Evolutionary conservation across 1,139 yeast species (phyloP).

Genomic region (Schwanniomyces etchellsii): DNA sequence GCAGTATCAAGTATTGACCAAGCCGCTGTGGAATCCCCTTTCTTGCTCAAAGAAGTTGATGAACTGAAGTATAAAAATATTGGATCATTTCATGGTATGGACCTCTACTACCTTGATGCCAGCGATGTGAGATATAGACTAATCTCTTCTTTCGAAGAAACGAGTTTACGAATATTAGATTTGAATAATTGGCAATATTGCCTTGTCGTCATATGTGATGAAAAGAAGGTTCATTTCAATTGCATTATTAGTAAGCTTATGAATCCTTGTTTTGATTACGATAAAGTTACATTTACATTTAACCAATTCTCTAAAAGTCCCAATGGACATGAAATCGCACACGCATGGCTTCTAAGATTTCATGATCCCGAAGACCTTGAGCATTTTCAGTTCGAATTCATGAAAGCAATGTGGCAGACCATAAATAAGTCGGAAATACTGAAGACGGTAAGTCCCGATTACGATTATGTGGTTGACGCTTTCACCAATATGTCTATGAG

Average conservation of each 20-base stretch:
- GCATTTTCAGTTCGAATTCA: slow-evolving; percentile 47
- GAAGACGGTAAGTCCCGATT: slow-evolving; percentile 18
- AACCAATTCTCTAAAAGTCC: slow-evolving; percentile 32
- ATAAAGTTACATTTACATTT: slow-evolving; percentile 58
- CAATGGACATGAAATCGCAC: slow-evolving; percentile 22
- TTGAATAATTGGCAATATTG: slow-evolving; percentile 49
- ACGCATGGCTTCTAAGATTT: slow-evolving; percentile 65
- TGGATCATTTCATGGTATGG: neutral
- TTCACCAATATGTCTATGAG: slow-evolving; percentile 23
- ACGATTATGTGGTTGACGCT: slow-evolving; percentile 22
- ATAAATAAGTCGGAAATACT: slow-evolving; percentile 48
- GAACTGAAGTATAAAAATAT: too few species aligned
- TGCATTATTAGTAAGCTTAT: slow-evolving; percentile 42
- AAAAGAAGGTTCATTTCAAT: slow-evolving; percentile 27
- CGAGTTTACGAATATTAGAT: slow-evolving; percentile 32
- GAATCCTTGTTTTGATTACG: slow-evolving; percentile 63
- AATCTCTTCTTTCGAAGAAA: neutral
- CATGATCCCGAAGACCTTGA: slow-evolving; percentile 30
- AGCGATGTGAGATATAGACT: slow-evolving; percentile 41
- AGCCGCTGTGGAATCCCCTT: neutral
- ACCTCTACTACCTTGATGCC: slow-evolving; percentile 58
- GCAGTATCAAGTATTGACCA: slow-evolving; percentile 8
- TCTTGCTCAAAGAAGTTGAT: neutral
- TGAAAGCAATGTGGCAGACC: slow-evolving; percentile 58
- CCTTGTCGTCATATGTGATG: slow-evolving; percentile 32